Percentiles rank a stretch among this genome's conserved stretches.
Evolutionary conservation across 2,329 filamentous ascomycete species (phyloP).

Genomic region (Fusarium liriodendri): DNA sequence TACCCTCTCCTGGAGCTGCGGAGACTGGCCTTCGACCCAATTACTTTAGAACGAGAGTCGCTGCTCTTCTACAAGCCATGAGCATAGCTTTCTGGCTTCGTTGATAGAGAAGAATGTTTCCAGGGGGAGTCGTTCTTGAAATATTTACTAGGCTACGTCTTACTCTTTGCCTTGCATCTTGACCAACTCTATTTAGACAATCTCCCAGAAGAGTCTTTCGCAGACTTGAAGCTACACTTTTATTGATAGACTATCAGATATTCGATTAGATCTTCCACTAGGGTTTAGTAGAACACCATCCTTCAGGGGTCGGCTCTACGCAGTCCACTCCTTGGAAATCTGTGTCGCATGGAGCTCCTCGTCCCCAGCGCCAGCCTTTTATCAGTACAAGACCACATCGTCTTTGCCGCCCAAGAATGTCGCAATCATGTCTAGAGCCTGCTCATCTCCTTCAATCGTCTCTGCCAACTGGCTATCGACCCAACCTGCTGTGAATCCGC

Average conservation of each 20-base stretch:
- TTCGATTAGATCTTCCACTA: background rate
- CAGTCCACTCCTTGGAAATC: background rate
- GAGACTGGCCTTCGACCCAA: background rate
- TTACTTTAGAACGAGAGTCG: background rate
- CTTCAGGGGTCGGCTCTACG: background rate
- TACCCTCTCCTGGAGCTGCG: background rate
- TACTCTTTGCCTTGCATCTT: background rate
- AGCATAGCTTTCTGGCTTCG: background rate
- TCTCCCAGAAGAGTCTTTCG: background rate
- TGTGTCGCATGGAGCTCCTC: background rate
- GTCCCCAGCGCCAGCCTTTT: background rate
- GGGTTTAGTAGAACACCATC: background rate
- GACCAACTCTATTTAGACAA: background rate
- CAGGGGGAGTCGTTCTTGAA: background rate
- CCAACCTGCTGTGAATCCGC: background rate
- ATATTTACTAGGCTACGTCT: background rate
- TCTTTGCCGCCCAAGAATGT: background rate
- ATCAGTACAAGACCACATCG: background rate
- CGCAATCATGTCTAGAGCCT: background rate
- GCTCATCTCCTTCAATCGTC: background rate
- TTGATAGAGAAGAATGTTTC: background rate
- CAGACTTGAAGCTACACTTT: accelerated
- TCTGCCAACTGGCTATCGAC: background rate
- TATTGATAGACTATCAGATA: background rate
- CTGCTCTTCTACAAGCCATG: background rate